Conservation (phyloP, 2,329 filamentous ascomycete genomes). For the Colletotrichum truncatum region DNA sequence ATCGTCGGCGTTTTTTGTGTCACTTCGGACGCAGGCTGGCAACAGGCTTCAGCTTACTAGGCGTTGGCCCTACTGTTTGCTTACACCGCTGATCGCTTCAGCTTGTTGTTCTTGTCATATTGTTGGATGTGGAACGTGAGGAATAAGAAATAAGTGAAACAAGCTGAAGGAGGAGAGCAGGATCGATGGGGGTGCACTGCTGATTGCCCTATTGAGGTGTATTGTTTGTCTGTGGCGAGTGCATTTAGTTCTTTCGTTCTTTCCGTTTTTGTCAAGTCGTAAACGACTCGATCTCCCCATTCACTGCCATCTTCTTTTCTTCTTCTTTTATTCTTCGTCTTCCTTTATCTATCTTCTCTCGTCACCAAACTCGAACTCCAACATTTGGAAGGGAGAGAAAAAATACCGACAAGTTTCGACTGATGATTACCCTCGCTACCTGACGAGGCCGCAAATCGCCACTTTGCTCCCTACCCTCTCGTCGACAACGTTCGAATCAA, state of each 20-base stretch:
- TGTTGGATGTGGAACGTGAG: slow-evolving; percentile 5
- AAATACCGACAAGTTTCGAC: background rate
- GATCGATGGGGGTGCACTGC: background rate
- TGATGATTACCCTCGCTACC: background rate
- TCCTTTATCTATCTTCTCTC: background rate
- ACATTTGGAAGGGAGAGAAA: too few species aligned
- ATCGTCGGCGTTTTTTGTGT: background rate
- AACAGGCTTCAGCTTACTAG: background rate
- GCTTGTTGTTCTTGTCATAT: background rate
- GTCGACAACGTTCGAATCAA: background rate
- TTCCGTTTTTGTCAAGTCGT: background rate
- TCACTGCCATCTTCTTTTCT: background rate
- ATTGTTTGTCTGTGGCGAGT: too few species aligned
- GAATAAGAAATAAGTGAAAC: background rate
- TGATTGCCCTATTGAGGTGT: too few species aligned
- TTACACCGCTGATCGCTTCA: background rate
- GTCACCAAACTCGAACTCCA: background rate
- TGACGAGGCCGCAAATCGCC: background rate
- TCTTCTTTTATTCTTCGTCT: background rate
- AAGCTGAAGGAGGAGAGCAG: background rate
- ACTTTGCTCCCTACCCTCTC: background rate
- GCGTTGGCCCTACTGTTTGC: background rate
- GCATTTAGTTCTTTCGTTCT: background rate
- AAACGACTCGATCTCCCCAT: background rate
- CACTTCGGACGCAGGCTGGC: background rate